phyloP scores from a whole-genome alignment of 1,139 yeast species.

The Entelexis sorbosivorans region DNA sequence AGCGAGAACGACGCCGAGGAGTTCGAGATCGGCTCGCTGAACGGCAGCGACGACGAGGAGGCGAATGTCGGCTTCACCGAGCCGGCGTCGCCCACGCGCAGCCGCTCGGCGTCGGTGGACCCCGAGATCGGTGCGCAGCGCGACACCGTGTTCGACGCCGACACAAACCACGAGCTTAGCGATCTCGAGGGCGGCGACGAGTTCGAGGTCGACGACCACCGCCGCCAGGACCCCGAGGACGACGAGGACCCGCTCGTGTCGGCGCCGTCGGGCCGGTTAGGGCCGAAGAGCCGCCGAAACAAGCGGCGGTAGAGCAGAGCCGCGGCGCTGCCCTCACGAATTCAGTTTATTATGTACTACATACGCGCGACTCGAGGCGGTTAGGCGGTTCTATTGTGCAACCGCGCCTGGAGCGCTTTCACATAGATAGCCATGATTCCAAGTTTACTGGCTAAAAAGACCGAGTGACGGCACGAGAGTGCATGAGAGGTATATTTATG shows the following conservation, averaged over 20 bases:
- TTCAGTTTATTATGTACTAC: too few relatives aligned
- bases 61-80: constrained; percentile 9
- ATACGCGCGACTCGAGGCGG: too few relatives aligned
- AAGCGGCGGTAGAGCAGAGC: not conserved
- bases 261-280: constrained; percentile 11
- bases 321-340: too few relatives aligned
- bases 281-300: not conserved
- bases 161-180: constrained; percentile 20
- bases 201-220: constrained; percentile 16
- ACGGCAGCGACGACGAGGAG: constrained; percentile 33
- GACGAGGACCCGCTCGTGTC: constrained; percentile 20
- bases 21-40: constrained; percentile 37
- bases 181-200: constrained; percentile 21
- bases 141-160: constrained; percentile 19
- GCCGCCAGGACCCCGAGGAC: constrained; percentile 3
- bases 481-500: too few relatives aligned
- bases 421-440: too few relatives aligned
- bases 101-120: not conserved
- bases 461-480: too few relatives aligned
- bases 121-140: constrained; percentile 9
- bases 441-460: too few relatives aligned
- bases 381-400: too few relatives aligned
- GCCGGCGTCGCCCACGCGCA: not conserved
- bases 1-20: constrained; percentile 59
- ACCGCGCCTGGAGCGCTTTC: too few relatives aligned